Percentiles rank a stretch among this genome's conserved stretches.
phyloP scores from a whole-genome alignment of 148 eudicot species.

The Persicaria maculosa region DNA sequence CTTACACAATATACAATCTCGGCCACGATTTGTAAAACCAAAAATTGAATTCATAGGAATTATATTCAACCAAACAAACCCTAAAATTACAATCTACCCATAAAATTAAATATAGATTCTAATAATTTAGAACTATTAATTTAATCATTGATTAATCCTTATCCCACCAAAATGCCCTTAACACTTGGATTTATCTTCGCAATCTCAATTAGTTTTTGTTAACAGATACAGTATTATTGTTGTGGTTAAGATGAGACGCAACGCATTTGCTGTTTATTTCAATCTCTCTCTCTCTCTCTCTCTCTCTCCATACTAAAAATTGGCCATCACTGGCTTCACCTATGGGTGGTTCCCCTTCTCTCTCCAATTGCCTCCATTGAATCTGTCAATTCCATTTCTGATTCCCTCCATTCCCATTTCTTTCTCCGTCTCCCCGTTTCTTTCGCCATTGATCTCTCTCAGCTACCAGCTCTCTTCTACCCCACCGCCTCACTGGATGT shows the following conservation, averaged over 20 bases:
- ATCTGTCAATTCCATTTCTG: constrained; percentile 4
- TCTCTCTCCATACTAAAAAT: not conserved
- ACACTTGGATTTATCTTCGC: not conserved
- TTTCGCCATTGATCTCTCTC: constrained; percentile 9
- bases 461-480: not conserved
- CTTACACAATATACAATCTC: too few species aligned
- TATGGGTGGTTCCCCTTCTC: constrained; percentile 9
- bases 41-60: too few species aligned
- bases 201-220: not conserved
- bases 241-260: not conserved
- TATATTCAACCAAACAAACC: too few species aligned
- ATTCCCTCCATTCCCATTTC: not conserved
- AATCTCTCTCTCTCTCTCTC: not conserved
- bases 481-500: constrained; percentile 10
- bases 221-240: not conserved
- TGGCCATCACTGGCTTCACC: not conserved
- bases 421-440: not conserved
- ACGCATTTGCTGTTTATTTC: constrained; percentile 5
- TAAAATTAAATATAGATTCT: too few species aligned
- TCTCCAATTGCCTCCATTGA: constrained; percentile 10
- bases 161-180: not conserved
- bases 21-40: too few species aligned
- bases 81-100: too few species aligned
- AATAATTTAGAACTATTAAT: too few species aligned
- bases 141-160: too few species aligned